Base-by-base conservation (phyloP, 2,329 filamentous ascomycete species). In the Remersonia thermophila region DNA sequence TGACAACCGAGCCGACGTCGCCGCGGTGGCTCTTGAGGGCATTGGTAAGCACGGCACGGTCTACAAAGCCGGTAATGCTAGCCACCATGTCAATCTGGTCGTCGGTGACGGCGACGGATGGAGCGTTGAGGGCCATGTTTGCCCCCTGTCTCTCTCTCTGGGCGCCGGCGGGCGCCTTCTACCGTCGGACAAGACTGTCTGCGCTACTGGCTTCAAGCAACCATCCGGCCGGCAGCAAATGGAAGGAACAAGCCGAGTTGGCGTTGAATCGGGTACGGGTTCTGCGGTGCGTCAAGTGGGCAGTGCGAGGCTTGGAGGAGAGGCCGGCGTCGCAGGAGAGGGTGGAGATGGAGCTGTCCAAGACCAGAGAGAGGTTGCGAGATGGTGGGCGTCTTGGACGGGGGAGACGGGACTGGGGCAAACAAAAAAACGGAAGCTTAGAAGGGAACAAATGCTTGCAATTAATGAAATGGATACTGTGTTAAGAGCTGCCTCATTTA, bases 1-100 rank as follows among this genome's bases (percentile, higher is more conserved):
- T 61, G 1, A 69, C 51, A 2, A 75, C 71, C 15, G 58, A 53
- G 30, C 69, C 59, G 25, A 66, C 47, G 45, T 67, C 63, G 30
- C 64, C 59, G 26, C 58, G 60, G 43, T 72, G 65, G 26, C 52
- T 55, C 60, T 65, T 35, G 7, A 49, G 37, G 10, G 46, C 46
- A n/a, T 27, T 33, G 4, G 25, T 16, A 3, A 48, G 39, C 15
- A 41, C 32, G 13, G 16, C 27, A 11, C 16, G 27, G 32, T 45
- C 37, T 7, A 1, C 11, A n/a, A 35, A 37, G 16, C 32, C 32
- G 9, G 39, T 46, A 15, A 44, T 14, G 9, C 15, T 28, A 12
- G 23, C 23, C 15, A 46, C 35, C 38, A 25, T 37, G 12, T 36
- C 16, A 32, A 43, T 33, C 16, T 34, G 29, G 12, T 14, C 18